phyloP scores from a whole-genome alignment of 2,329 filamentous ascomycete species.

The Trichoderma harzianum region DNA sequence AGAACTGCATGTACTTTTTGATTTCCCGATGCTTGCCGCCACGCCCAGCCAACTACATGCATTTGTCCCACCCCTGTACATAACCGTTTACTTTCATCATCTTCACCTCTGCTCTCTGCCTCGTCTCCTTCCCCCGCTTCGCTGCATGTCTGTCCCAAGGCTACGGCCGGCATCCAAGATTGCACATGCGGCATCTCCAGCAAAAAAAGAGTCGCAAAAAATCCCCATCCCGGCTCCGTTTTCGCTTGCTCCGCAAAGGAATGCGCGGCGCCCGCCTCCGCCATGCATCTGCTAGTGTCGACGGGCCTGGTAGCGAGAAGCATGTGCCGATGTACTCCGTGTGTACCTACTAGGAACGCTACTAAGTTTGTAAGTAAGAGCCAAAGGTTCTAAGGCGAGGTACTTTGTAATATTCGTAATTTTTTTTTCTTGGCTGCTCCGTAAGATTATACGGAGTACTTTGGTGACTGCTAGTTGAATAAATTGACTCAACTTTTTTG shows the following conservation, averaged over 20 bases:
- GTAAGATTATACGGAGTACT: neutral
- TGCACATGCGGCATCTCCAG: neutral
- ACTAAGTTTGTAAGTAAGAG: neutral
- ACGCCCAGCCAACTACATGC: neutral
- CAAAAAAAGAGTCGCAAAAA: neutral
- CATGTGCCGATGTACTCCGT: slow-evolving; percentile 9
- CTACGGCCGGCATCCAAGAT: neutral
- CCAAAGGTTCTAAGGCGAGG: neutral
- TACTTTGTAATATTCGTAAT: slow-evolving; percentile 1
- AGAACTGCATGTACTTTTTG: neutral
- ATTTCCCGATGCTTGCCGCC: slow-evolving; percentile 12
- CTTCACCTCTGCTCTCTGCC: neutral
- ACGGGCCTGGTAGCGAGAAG: neutral
- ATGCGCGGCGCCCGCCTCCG: slow-evolving; percentile 8
- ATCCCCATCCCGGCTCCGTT: slow-evolving; percentile 1
- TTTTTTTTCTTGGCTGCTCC: neutral
- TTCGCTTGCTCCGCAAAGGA: slow-evolving; percentile 11
- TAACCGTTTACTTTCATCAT: neutral
- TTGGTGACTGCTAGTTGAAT: neutral
- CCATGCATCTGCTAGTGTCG: neutral
- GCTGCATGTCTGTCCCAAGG: neutral
- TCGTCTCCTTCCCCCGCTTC: neutral
- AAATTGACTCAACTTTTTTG: neutral
- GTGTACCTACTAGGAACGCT: neutral
- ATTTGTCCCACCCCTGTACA: neutral